phyloP scores from a whole-genome alignment of 495 filamentous ascomycete genomes.

The Trichoderma orchidacearum region DNA sequence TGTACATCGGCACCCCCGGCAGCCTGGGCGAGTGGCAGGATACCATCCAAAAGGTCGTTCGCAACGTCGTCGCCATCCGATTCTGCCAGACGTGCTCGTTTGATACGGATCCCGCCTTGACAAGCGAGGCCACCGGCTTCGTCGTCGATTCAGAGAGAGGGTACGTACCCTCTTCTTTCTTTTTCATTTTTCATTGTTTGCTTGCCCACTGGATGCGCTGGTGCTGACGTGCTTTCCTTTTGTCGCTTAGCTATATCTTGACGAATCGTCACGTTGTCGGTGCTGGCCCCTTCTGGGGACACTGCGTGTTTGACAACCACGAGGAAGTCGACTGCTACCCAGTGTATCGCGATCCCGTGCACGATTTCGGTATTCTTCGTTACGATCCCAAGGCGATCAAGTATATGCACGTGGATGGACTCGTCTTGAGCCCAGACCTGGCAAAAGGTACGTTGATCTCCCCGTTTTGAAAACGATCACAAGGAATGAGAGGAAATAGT shows the following conservation, averaged over 20 bases:
- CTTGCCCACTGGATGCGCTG: constrained; percentile 5
- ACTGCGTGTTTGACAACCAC: constrained; percentile 96
- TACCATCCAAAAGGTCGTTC: constrained; percentile 85
- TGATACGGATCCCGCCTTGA: constrained; percentile 85
- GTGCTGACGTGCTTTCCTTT: constrained; percentile 16
- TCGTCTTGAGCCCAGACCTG: constrained; percentile 75
- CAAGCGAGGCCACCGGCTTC: constrained; percentile 93
- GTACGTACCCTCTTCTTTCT: constrained; percentile 25
- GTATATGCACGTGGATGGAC: constrained; percentile 77
- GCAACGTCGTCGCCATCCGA: constrained; percentile 89
- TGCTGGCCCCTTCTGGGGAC: constrained; percentile 93
- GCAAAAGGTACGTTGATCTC: constrained; percentile 37
- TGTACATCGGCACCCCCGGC: constrained; percentile 5
- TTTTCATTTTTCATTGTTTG: constrained; percentile 8
- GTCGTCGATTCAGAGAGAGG: constrained; percentile 93
- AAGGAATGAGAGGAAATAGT: too few species aligned
- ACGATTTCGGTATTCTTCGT: constrained; percentile 94
- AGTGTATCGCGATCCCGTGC: constrained; percentile 96
- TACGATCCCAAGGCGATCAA: constrained; percentile 94
- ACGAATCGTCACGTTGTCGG: constrained; percentile 94
- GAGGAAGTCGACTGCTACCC: constrained; percentile 93
- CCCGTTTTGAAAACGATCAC: too few species aligned
- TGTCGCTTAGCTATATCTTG: constrained; percentile 45
- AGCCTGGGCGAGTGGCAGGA: constrained; percentile 70
- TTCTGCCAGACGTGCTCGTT: constrained; percentile 99